A percentile compares a stretch with the other conserved stretches of the same genome.
Conservation (phyloP, 2,329 filamentous ascomycete genomes). For the Colletotrichum acutatum region DNA sequence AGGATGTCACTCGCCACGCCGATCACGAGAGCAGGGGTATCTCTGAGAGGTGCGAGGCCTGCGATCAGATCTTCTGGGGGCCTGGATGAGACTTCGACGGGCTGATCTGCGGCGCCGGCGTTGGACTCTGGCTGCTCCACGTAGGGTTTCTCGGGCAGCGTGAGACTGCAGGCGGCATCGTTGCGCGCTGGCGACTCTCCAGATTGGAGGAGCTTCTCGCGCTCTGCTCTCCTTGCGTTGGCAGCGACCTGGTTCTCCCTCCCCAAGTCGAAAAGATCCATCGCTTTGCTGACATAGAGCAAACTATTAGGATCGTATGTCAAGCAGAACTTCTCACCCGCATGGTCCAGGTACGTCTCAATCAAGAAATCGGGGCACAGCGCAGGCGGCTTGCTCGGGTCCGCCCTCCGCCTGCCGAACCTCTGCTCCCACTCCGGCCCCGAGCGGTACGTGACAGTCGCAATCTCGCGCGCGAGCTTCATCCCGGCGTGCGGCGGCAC, state of each 20-base stretch:
- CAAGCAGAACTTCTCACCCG: constrained; percentile 97
- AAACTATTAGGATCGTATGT: constrained; percentile 97
- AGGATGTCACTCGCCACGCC: constrained; percentile 96
- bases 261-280: constrained; percentile 97
- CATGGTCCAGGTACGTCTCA: constrained; percentile 97
- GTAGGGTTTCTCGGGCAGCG: constrained; percentile 85
- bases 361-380: constrained; percentile 98
- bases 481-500: constrained; percentile 95
- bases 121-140: constrained; percentile 76
- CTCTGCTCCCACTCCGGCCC: constrained; percentile 98
- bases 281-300: constrained; percentile 96
- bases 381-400: constrained; percentile 86
- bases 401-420: constrained; percentile 88
- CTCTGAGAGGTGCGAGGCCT: constrained; percentile 76
- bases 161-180: constrained; percentile 78
- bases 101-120: constrained; percentile 47
- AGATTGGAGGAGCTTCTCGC: constrained; percentile 66
- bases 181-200: constrained; percentile 46
- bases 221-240: constrained; percentile 68
- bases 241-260: constrained; percentile 74
- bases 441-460: constrained; percentile 95
- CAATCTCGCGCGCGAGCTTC: constrained; percentile 97
- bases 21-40: constrained; percentile 87
- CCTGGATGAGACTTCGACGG: constrained; percentile 49
- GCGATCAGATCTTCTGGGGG: constrained; percentile 84